These are phyloP conservation scores for Mortierella antarctica DNA, from an alignment of 192 early-diverging fungal species.

Conservation along the genomic window DNA sequence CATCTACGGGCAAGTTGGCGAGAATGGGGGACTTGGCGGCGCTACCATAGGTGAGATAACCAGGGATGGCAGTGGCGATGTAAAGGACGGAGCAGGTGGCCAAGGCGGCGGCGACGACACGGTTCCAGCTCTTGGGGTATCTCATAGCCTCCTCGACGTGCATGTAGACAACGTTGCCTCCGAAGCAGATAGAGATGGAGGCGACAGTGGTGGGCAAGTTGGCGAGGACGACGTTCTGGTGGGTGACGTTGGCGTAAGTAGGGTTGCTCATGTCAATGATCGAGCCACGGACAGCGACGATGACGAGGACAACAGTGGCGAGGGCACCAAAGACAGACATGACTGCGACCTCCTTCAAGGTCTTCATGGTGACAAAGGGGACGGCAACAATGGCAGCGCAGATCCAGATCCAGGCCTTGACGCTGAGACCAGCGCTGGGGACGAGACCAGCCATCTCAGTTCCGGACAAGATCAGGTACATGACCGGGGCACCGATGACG, in stretches of 20 bases:
- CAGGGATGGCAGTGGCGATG: constrained; percentile 69
- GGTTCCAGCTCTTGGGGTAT: constrained; percentile 71
- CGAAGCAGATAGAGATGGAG: constrained; percentile 84
- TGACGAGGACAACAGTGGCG: constrained; percentile 75
- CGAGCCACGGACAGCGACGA: constrained; percentile 71
- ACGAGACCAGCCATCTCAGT: constrained; percentile 71
- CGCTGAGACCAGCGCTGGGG: constrained; percentile 45
- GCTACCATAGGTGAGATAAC: constrained; percentile 79
- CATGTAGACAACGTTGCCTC: constrained; percentile 83
- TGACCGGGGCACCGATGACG: constrained; percentile 71
- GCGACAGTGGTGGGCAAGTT: constrained; percentile 79
- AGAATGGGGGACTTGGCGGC: constrained; percentile 75
- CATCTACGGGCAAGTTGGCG: constrained; percentile 71
- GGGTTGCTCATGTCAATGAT: constrained; percentile 58
- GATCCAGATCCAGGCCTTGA: constrained; percentile 71
- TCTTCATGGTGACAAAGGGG: constrained; percentile 76
- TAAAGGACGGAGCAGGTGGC: constrained; percentile 75
- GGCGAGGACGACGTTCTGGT: constrained; percentile 66
- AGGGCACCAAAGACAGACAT: constrained; percentile 77
- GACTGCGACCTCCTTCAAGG: constrained; percentile 81
- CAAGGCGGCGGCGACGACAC: constrained; percentile 69
- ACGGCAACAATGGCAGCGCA: constrained; percentile 69
- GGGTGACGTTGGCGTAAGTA: constrained; percentile 39
- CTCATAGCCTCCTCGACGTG: constrained; percentile 86
- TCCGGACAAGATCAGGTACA: constrained; percentile 81